Evolutionary conservation across 2,329 filamentous ascomycete genomes (phyloP).

Genomic region (Alternaria viburni): DNA sequence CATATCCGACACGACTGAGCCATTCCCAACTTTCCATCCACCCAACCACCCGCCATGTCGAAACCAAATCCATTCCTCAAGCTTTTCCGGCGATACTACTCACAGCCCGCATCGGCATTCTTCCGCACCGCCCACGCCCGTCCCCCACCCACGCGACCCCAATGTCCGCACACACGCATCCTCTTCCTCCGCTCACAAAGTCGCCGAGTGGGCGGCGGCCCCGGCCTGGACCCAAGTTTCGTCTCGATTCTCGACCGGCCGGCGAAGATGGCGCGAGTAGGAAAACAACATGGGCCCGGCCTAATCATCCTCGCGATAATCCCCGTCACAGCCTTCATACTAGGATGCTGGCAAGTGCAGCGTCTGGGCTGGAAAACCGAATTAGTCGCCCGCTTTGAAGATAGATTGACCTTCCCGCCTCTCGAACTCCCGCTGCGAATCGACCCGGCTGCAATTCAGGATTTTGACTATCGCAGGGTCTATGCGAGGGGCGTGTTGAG

Average conservation of each 20-base stretch:
- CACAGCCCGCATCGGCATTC: conserved; percentile 16
- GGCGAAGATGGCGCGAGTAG: conserved; percentile 76
- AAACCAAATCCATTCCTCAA: conserved; percentile 43
- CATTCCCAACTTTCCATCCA: conserved; percentile 8
- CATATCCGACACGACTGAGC: conserved; percentile 21
- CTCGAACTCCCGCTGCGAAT: conserved; percentile 84
- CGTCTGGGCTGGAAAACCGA: conserved; percentile 94
- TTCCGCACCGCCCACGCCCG: conserved; percentile 14
- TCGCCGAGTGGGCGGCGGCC: conserved; percentile 39
- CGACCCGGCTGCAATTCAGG: conserved; percentile 78
- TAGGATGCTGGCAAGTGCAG: conserved; percentile 95
- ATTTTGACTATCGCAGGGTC: conserved; percentile 92
- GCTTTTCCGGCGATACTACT: conserved; percentile 40
- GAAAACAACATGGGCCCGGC: conserved; percentile 77
- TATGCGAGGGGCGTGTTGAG: conserved; percentile 74
- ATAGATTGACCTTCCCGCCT: conserved; percentile 84
- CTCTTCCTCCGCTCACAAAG: conserved; percentile 20
- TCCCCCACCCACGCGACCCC: conserved; percentile 34
- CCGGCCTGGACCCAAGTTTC: conserved; percentile 76
- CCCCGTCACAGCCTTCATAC: conserved; percentile 84
- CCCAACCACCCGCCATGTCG: conserved; percentile 27
- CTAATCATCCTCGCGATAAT: conserved; percentile 85
- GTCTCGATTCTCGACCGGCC: conserved; percentile 87
- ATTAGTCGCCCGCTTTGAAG: conserved; percentile 87
- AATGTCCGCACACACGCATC: conserved; percentile 43